Evolutionary conservation across 192 early-diverging fungal species (phyloP), one percentile per base, ranked within the genome.

Genomic region (Obelidium mucronatum): DNA sequence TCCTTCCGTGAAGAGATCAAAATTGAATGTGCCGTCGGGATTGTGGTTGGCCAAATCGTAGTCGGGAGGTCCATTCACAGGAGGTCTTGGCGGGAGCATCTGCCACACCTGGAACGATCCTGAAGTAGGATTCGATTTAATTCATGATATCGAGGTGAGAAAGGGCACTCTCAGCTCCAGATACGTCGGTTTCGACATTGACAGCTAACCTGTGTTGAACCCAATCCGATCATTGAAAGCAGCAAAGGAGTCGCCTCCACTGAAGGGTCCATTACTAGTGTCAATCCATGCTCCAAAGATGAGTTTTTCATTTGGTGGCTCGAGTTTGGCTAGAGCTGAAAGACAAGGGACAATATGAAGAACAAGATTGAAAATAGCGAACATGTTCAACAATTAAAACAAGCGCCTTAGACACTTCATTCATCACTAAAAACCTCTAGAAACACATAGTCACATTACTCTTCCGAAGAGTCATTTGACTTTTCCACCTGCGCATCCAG

Each of bases 201-300:
- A 64, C 0, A 42, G 24, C 42, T 51, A 2, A 67, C 66, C 65
- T 24, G 59, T 67, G 26, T 77, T 77, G 55, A 59, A 70, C 13
- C 76, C 76, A 40, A 77, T 33, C 1, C 76, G 24, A 1, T 28
- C 2, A 58, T 77, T 77, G 36, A 77, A 59, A 39, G 15, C 40
- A 0, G 66, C 22, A n/a, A 40, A 30, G 3, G 26, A 37, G 67
- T 77, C 76, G 52, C 35, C 34, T n/a, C 76, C 76, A 26, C 19
- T 26, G 15, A 34, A 13, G 35, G 54, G 33, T 19, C 11, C 33
- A 8, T n/a, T 72, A 3, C 26, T 67, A 19, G 37, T 67, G 39
- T 62, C 76, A 56, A 77, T 5, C 76, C 76, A 77, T 28, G 40
- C 76, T 1, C 76, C 76, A 40, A 77, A 70, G 15, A 54, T n/a